Evolutionary conservation across 2,329 filamentous ascomycete genomes (phyloP).

Genomic region (Arthroderma sp.): DNA sequence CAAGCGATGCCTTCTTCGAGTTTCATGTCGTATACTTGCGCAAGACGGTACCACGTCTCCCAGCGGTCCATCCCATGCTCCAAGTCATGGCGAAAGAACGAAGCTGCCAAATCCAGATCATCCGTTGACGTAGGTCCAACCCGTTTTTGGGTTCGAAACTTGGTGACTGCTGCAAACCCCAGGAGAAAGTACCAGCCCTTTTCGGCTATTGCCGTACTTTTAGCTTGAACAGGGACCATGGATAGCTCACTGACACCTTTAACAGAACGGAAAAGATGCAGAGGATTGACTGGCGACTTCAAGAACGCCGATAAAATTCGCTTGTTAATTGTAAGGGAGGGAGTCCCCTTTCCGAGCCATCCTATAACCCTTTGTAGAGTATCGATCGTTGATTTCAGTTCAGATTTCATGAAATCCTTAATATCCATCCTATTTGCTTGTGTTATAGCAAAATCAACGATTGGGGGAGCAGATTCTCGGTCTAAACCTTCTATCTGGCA

Average conservation of each 20-base stretch:
- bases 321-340: conserved; percentile 75
- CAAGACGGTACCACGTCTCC: conserved; percentile 84
- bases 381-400: conserved; percentile 80
- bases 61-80: conserved; percentile 71
- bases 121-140: conserved; percentile 67
- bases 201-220: conserved; percentile 56
- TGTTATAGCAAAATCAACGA: conserved; percentile 71
- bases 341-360: conserved; percentile 56
- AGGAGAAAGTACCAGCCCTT: conserved; percentile 88
- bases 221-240: conserved; percentile 54
- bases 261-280: conserved; percentile 67
- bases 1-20: conserved; percentile 77
- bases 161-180: conserved; percentile 75
- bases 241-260: conserved; percentile 64
- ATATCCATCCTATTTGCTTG: conserved; percentile 74
- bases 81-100: conserved; percentile 66
- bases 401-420: conserved; percentile 82
- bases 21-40: conserved; percentile 76
- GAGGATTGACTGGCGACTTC: conserved; percentile 69
- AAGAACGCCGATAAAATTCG: conserved; percentile 70
- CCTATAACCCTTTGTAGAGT: conserved; percentile 83
- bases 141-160: conserved; percentile 68
- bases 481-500: conserved; percentile 68
- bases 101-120: conserved; percentile 68
- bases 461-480: conserved; percentile 61